Evolutionary conservation across 1,284 basidiomycete genomes (phyloP).

Genomic region (Cutaneotrichosporon cavernicola): DNA sequence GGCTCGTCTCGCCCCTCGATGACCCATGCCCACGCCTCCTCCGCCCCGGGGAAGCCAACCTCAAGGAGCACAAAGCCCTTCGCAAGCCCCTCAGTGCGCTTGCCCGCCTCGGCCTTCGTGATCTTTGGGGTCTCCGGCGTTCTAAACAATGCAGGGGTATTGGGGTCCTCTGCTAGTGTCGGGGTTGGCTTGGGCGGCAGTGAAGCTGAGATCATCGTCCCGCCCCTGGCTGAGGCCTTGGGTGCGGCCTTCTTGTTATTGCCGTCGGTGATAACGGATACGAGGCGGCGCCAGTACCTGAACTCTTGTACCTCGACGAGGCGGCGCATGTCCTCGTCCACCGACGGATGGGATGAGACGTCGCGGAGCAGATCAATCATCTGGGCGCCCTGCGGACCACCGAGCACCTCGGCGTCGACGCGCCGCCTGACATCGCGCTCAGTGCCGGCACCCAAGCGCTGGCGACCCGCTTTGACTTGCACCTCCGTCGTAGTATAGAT

Average conservation of each 20-base stretch:
- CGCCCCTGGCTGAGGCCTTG: slow-evolving; percentile 2
- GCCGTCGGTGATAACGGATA: slow-evolving; percentile 20
- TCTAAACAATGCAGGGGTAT: slow-evolving; percentile 30
- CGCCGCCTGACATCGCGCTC: slow-evolving; percentile 68
- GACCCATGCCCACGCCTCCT: slow-evolving; percentile 56
- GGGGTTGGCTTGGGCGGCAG: slow-evolving; percentile 1
- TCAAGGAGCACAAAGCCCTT: slow-evolving; percentile 50
- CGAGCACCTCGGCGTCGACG: slow-evolving; percentile 47
- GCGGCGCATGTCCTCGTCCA: slow-evolving; percentile 38
- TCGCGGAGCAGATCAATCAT: slow-evolving; percentile 43
- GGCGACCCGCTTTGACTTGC: slow-evolving; percentile 71
- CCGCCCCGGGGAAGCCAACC: slow-evolving; percentile 35
- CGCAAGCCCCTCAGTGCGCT: slow-evolving; percentile 50
- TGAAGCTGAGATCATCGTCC: slow-evolving; percentile 12
- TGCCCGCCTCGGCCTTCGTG: slow-evolving; percentile 47
- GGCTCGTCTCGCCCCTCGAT: slow-evolving; percentile 74
- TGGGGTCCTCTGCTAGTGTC: background rate
- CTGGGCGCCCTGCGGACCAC: slow-evolving; percentile 44
- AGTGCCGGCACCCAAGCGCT: slow-evolving; percentile 66
- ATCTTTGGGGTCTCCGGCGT: slow-evolving; percentile 54
- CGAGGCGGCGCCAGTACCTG: slow-evolving; percentile 44
- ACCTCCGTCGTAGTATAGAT: slow-evolving; percentile 62
- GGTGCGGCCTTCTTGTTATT: slow-evolving; percentile 16
- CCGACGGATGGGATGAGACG: slow-evolving; percentile 39
- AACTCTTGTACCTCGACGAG: slow-evolving; percentile 49